Base-by-base conservation (phyloP, 2,329 filamentous ascomycete genomes). In the Xylaria sp. region DNA sequence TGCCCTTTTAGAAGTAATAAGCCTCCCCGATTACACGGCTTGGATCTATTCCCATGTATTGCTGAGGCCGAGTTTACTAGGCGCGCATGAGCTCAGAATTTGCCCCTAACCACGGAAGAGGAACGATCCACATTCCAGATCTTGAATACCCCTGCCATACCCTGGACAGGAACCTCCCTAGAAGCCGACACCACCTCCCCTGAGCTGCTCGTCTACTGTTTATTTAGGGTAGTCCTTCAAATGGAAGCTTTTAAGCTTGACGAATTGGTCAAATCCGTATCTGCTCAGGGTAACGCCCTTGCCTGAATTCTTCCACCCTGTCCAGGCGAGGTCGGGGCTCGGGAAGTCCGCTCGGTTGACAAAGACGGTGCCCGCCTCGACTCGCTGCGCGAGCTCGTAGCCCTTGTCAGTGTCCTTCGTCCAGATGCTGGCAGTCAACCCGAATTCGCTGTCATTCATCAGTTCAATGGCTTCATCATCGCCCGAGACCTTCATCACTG, bases 361-460 rank as follows among this genome's bases (percentile, higher is more conserved):
- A 82, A 98, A 98, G 58, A 98, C 94, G 1, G 95, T 98, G 51
- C 95, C 95, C 55, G 95, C 94, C 79, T 98, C 94, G 57, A 98
- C 89, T 60, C 90, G 86, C 65, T 96, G 91, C 48, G 91, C 89
- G 62, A 98, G 85, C 78, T 92, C 87, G 75, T 94, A 90, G 18
- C 91, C 95, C 78, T 86, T 90, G 55, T 84, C 85, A 2, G 90
- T 89, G 78, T 98, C 94, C 81, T 96, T 97, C 67, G 94, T 97
- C 95, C 95, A 98, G 76, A 98, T 94, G 77, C 94, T 97, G n/a
- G 94, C 95, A 3, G 95, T 98, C 70, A 98, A 86, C 5, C 95
- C 95, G 78, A 97, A 97, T 73, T 97, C 91, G 82, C 93, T 96
- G 79, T 97, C 94, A 76, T 98, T 98, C 94, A 98, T 98, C 60